A percentile compares a stretch with the other conserved stretches of the same genome.
phyloP scores from a whole-genome alignment of 768 basidiomycete genomes.

The Tulasnella sp. region DNA sequence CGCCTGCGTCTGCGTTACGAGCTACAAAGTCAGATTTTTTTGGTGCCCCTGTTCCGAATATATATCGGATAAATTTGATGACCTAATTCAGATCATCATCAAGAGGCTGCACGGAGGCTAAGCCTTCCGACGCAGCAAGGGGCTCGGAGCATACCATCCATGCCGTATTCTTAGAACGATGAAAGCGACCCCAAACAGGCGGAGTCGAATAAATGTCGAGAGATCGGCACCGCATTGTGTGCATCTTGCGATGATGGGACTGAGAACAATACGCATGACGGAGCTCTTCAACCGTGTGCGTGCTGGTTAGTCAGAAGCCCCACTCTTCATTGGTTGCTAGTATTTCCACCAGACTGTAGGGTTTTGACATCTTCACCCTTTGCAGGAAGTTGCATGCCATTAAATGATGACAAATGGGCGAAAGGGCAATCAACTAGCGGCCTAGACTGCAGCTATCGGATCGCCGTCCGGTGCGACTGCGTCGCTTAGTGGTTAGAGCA shows the following conservation, averaged over 20 bases:
- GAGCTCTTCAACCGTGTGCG: background rate
- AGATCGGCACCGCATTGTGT: background rate
- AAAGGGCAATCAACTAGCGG: background rate
- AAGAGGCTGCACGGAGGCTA: background rate
- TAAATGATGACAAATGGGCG: background rate
- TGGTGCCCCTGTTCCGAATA: background rate
- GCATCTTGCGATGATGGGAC: background rate
- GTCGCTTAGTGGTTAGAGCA: constrained; percentile 31
- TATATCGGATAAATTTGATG: background rate
- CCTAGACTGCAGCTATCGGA: background rate
- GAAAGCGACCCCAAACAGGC: background rate
- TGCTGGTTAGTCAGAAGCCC: background rate
- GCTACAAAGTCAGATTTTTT: background rate
- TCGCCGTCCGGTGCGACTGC: background rate
- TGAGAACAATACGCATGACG: background rate
- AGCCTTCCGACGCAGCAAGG: too few species aligned
- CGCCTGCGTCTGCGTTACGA: background rate
- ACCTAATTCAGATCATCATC: background rate
- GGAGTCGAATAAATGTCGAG: background rate
- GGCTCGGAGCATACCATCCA: background rate
- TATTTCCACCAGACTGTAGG: background rate
- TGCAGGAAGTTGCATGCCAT: background rate
- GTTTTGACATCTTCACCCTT: too few species aligned
- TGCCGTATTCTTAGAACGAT: background rate
- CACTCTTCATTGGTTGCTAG: background rate